Base-by-base conservation (phyloP, 441 rosid genomes). In the Pelargonium exstipulatum region DNA sequence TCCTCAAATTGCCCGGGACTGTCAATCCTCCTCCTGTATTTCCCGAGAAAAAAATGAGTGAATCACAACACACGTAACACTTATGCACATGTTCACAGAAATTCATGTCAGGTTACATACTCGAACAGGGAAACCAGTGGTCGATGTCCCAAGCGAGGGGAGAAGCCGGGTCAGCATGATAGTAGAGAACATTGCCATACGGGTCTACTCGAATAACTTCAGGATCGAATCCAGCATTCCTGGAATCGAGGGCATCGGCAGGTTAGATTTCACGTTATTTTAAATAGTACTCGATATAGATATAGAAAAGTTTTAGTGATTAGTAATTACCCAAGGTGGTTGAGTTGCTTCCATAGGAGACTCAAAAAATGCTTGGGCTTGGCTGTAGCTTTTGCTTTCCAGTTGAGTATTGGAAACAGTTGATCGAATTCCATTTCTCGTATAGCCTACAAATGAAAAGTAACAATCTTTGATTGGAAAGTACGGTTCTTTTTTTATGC, bases 191-290 rank as follows among this genome's bases (percentile, higher is more conserved):
- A 77, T 90, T 94, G 62, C 97, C 99, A 55, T 85, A 91, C 0
- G 88, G 84, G 74, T 94, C 99, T 3, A 94, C 91, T 64, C 96
- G 84, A 46, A 94, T 90, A 32, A 83, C 91, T 0, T 84, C 82
- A 14, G 97, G 99, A 84, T 94, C 97, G 70, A 94, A 91, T 45
- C 99, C 99, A n/a, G 99, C 96, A 78, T 88, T 91, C 64, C 99
- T 94, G 66, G 67, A 82, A 69, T 22, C 8, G 26, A 45, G 68
- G 46, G 16, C 63, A 72, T 26, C 16, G 37, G 12, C 9, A 63
- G 17, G 71, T 68, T 10, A 69, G 64, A 37, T 46, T 43, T 66
- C 5, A 2, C 37, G 65, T 37, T 4, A 49, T 40, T 18, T 16
- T 12, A 20, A 0, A 3, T 2, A 0, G n/a, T 40, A 40, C 49